Evolutionary conservation across 805 yeast species (phyloP).

Genomic region (Saccharomyces jurei): DNA sequence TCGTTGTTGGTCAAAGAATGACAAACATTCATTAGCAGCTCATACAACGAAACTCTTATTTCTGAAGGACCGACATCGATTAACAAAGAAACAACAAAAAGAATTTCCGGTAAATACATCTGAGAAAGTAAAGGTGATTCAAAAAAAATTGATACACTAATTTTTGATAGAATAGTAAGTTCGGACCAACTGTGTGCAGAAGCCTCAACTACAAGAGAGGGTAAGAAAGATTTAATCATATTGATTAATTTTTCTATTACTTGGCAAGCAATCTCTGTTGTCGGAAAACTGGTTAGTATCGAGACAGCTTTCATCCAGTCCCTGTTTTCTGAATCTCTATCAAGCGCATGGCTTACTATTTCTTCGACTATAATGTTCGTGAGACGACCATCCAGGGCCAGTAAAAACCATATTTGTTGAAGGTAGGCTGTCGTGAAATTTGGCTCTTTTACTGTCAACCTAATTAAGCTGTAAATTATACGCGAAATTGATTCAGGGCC

Average conservation of each 20-base stretch:
- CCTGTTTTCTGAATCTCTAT: slow-evolving; percentile 59
- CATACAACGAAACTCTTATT: slow-evolving; percentile 51
- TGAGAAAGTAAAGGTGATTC: slow-evolving; percentile 55
- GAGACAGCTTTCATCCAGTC: slow-evolving; percentile 56
- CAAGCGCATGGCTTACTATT: slow-evolving; percentile 60
- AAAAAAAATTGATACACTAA: slow-evolving; percentile 57
- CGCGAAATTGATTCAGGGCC: slow-evolving; percentile 54
- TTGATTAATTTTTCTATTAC: slow-evolving; percentile 48
- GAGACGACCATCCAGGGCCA: slow-evolving; percentile 54
- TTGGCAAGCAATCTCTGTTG: slow-evolving; percentile 58
- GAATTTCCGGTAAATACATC: slow-evolving; percentile 58
- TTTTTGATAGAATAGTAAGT: slow-evolving; percentile 53
- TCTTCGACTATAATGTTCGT: slow-evolving; percentile 57
- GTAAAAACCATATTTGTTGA: slow-evolving; percentile 56
- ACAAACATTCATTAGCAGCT: slow-evolving; percentile 53
- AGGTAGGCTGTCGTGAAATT: slow-evolving; percentile 44
- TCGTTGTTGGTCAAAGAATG: slow-evolving; percentile 61
- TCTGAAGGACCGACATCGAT: slow-evolving; percentile 41
- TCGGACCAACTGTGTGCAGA: slow-evolving; percentile 55
- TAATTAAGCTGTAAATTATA: slow-evolving; percentile 52
- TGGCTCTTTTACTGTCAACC: slow-evolving; percentile 42
- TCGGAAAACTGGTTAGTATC: slow-evolving; percentile 52
- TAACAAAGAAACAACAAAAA: slow-evolving; percentile 53
- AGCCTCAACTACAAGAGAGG: slow-evolving; percentile 32
- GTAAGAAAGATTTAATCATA: slow-evolving; percentile 42